Evolutionary conservation across 169 alveolate species (phyloP), one percentile per base, ranked within the genome.

Genomic region (Plasmodium ovale): DNA sequence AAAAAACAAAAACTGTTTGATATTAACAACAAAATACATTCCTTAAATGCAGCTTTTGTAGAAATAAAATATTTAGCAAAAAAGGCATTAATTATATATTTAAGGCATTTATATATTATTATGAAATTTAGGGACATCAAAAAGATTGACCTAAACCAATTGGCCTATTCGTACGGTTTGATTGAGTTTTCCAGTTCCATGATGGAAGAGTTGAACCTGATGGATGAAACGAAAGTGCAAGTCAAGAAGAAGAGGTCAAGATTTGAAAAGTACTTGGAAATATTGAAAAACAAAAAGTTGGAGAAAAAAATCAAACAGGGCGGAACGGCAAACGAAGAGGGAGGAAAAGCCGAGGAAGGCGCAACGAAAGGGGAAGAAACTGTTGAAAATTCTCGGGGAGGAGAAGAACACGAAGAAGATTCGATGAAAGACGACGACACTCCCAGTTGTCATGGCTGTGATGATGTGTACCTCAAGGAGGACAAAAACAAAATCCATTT

Each of bases 41-140:
- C 88, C 0, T 53, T 77, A 77, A 77, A 77, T 60, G 88, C 88
- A 5, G 88, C 88, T 53, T 77, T 77, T 77, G 88, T 77, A 23
- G 88, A 77, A 29, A 77, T 77, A 42, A 77, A 77, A n/a, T 51
- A 77, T 62, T 23, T 77, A 67, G 88, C 88, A 31, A 77, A 77
- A 49, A 77, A 77, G 54, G 77, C 88, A 23, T 67, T 77, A 51
- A 47, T 77, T 25, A 77, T 77, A 27, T 77, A 77, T 77, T 62
- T 77, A 16, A 25, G 88, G 23, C 88, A 77, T 77, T 77, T 77
- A n/a, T 77, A 77, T 47, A 77, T 77, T 77, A 68, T 77, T 53
- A 77, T 77, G 88, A 77, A 77, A 62, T 77, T 77, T 62, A 77
- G 54, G 42, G 88, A 35, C 35, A 77, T 77, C 25, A 77, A 51